Evolutionary conservation across 805 yeast species (phyloP).

Genomic region (Candida tallmaniae): DNA sequence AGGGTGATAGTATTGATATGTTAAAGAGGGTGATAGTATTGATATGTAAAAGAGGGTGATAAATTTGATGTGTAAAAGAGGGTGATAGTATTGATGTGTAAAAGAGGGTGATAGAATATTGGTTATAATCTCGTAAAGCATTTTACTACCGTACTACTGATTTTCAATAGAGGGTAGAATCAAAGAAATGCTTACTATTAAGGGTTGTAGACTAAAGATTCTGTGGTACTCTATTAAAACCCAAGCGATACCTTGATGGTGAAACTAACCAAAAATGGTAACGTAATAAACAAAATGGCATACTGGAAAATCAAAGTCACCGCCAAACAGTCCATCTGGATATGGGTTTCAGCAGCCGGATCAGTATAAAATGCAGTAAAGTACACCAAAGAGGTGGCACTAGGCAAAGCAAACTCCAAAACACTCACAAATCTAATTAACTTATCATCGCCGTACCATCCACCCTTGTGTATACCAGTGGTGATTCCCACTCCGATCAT

Average conservation of each 20-base stretch:
- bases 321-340: slow-evolving; percentile 85
- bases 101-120: too few species aligned
- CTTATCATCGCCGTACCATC: slow-evolving; percentile 59
- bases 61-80: too few species aligned
- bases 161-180: too few species aligned
- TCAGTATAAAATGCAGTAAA: slow-evolving; percentile 86
- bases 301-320: slow-evolving; percentile 73
- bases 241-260: slow-evolving; percentile 50
- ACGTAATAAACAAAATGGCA: slow-evolving; percentile 55
- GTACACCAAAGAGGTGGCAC: slow-evolving; percentile 84
- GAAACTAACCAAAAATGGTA: slow-evolving; percentile 75
- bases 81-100: too few species aligned
- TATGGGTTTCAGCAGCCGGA: slow-evolving; percentile 43
- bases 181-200: too few species aligned
- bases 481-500: slow-evolving; percentile 63
- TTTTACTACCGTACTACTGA: too few species aligned
- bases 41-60: too few species aligned
- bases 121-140: too few species aligned
- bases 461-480: slow-evolving; percentile 54
- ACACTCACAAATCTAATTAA: slow-evolving; percentile 71
- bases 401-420: slow-evolving; percentile 75
- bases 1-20: too few species aligned
- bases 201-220: too few species aligned
- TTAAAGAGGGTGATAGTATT: too few species aligned
- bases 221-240: slow-evolving; percentile 20